Evolutionary conservation across 495 filamentous ascomycete genomes (phyloP).

Genomic region (Xylaria bambusicola): DNA sequence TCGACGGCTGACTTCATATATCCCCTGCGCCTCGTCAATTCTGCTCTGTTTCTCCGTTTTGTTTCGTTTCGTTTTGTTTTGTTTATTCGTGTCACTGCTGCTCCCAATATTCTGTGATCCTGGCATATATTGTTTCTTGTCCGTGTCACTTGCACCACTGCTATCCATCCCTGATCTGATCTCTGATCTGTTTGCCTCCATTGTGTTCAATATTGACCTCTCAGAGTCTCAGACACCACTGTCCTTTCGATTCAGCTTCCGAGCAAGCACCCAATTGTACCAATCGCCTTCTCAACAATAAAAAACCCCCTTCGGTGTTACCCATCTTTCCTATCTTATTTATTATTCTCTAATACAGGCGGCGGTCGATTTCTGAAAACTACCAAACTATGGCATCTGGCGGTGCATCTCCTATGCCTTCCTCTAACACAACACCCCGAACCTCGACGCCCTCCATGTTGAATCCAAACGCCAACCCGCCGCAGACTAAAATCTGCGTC

Average conservation of each 20-base stretch:
- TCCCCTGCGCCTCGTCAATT: neutral
- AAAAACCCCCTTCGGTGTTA: neutral
- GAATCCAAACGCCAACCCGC: slow-evolving; percentile 33
- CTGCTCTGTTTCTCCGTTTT: neutral
- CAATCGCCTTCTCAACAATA: slow-evolving; percentile 1
- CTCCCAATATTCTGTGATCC: neutral
- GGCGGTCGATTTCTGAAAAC: neutral
- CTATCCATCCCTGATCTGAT: slow-evolving; percentile 17
- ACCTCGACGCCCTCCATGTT: slow-evolving; percentile 29
- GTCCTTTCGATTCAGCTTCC: slow-evolving; percentile 4
- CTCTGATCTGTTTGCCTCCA: slow-evolving; percentile 16
- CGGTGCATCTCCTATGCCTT: slow-evolving; percentile 38
- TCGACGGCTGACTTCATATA: neutral
- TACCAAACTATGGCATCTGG: slow-evolving; percentile 40
- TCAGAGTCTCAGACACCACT: slow-evolving; percentile 14
- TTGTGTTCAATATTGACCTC: slow-evolving; percentile 4
- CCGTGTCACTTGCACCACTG: neutral
- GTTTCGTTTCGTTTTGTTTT: neutral
- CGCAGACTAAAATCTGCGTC: slow-evolving; percentile 64
- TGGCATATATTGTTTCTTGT: slow-evolving; percentile 2
- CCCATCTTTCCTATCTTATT: neutral
- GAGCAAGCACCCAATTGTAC: neutral
- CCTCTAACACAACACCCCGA: slow-evolving; percentile 23
- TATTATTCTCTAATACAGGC: slow-evolving; percentile 2
- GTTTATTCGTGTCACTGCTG: neutral